A percentile compares a stretch with the other conserved stretches of the same genome.
These are phyloP conservation scores for Diutina mesorugosa DNA, from an alignment of 1,139 yeast species.

Conservation along the genomic window DNA sequence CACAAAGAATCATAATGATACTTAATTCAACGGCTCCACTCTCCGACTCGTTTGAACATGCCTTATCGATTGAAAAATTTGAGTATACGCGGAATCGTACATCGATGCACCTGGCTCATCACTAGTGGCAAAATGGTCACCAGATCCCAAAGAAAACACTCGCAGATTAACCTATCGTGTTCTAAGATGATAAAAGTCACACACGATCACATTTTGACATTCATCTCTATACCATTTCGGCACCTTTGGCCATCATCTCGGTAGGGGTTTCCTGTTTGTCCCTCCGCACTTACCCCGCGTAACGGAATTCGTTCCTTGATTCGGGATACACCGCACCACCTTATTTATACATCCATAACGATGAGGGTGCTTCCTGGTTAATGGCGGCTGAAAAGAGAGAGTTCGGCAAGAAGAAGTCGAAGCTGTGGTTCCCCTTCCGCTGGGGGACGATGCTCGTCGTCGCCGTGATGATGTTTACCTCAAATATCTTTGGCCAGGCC, in stretches of 20 bases:
- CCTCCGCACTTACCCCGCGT: not conserved
- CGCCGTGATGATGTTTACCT: not conserved
- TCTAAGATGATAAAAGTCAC: no score
- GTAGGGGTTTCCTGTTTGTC: not conserved
- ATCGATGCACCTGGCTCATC: not conserved
- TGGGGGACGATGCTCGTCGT: not conserved
- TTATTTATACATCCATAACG: not conserved
- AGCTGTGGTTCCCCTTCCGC: not conserved
- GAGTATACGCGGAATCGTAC: not conserved
- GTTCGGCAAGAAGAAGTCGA: not conserved
- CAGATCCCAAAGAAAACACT: no score
- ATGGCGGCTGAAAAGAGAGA: not conserved
- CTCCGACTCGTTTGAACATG: no score
- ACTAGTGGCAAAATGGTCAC: no score
- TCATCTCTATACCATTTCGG: no score
- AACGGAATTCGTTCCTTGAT: not conserved
- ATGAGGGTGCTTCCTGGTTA: not conserved
- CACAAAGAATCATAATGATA: no score
- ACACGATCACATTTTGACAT: no score
- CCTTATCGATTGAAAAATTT: not conserved
- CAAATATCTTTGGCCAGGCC: not conserved
- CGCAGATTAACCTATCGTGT: no score
- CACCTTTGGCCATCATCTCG: not conserved
- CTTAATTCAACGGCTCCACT: no score
- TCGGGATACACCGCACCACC: not conserved